Evolutionary conservation across 139 green algal species (phyloP).

Genomic region (Volvox africanus): DNA sequence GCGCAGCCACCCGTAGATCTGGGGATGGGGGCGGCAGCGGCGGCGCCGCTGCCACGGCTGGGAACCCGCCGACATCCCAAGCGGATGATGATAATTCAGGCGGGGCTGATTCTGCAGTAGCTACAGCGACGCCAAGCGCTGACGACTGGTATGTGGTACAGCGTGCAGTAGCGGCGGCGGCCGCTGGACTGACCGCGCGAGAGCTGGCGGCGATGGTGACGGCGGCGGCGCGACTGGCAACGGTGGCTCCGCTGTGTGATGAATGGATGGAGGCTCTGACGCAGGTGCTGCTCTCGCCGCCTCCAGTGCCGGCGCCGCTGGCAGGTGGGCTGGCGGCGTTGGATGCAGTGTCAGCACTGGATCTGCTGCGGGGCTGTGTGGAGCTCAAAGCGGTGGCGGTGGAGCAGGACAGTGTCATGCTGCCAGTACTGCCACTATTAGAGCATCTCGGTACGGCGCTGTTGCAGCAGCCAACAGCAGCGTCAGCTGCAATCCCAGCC

Average conservation of each 20-base stretch:
- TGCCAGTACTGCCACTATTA: constrained; percentile 27
- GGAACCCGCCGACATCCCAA: background rate
- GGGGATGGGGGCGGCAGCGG: background rate
- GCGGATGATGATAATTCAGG: background rate
- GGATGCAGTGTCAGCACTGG: background rate
- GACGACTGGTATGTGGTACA: constrained; percentile 16
- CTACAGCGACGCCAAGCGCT: background rate
- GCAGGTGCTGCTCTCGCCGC: background rate
- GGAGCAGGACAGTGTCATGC: background rate
- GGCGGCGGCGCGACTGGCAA: constrained; percentile 5
- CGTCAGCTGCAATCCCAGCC: background rate
- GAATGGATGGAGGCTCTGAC: constrained; percentile 34
- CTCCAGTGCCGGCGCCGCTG: constrained; percentile 2
- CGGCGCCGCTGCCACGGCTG: background rate
- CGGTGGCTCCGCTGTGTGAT: constrained; percentile 15
- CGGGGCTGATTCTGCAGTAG: background rate
- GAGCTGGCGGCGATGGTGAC: constrained; percentile 3
- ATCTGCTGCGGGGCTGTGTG: background rate
- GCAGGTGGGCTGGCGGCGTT: background rate
- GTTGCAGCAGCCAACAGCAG: too few relatives aligned
- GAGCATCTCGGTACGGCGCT: background rate
- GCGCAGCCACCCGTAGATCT: background rate
- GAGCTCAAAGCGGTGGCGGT: background rate
- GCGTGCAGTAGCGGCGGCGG: background rate
- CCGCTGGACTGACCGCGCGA: background rate